phyloP scores from a whole-genome alignment of 768 basidiomycete species.

The Leccinum truebloodii region DNA sequence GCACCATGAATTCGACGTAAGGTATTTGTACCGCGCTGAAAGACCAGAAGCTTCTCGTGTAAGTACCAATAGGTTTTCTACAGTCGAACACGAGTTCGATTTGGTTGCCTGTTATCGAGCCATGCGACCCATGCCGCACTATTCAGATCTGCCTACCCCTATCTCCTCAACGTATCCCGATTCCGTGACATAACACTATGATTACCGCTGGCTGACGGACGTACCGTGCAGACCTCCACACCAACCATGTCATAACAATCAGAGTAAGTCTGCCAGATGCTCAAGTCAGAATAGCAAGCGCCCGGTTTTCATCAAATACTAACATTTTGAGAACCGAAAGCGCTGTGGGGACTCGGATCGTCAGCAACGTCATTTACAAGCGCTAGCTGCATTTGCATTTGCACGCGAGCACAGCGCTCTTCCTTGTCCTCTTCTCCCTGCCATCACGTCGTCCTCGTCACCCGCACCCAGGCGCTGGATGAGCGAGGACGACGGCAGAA shows the following conservation, averaged over 20 bases:
- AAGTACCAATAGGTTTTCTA: background rate
- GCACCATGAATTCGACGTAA: slow-evolving; percentile 9
- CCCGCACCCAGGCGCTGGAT: too few species aligned
- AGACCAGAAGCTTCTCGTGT: background rate
- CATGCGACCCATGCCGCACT: slow-evolving; percentile 4
- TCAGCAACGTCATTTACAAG: slow-evolving; percentile 2
- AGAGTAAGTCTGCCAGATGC: slow-evolving; percentile 40
- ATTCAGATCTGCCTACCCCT: slow-evolving; percentile 7
- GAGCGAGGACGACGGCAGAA: too few species aligned
- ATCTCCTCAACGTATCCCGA: slow-evolving; percentile 5
- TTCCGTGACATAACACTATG: slow-evolving; percentile 20
- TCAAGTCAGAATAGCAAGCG: slow-evolving; percentile 10
- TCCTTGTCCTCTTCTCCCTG: too few species aligned
- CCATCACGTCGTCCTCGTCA: too few species aligned
- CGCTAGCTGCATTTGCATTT: too few species aligned
- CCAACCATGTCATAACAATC: slow-evolving; percentile 48
- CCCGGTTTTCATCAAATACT: slow-evolving; percentile 17
- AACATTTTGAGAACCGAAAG: slow-evolving; percentile 56
- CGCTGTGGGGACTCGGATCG: slow-evolving; percentile 25
- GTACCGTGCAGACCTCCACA: slow-evolving; percentile 51
- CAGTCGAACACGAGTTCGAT: background rate
- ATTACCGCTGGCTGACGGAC: slow-evolving; percentile 32
- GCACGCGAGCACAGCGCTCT: too few species aligned
- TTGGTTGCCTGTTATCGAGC: background rate
- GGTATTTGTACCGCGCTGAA: background rate